A percentile compares a stretch with the other conserved stretches of the same genome.
Conservation (phyloP, 1,139 yeast species). For the Suhomyces maxii region DNA sequence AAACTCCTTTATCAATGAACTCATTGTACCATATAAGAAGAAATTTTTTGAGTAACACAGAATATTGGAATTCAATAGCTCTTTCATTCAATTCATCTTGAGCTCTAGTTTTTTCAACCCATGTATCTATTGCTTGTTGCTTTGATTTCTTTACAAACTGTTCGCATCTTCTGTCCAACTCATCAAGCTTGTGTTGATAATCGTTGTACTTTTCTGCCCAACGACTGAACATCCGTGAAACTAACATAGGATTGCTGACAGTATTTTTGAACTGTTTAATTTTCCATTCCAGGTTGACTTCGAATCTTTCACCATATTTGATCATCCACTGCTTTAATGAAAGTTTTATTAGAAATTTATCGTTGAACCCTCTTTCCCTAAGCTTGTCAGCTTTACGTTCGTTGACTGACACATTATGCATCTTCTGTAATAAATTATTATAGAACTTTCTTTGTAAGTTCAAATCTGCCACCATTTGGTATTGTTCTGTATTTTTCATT, state of each 20-base stretch:
- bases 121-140: conserved; percentile 12
- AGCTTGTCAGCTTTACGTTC: conserved; percentile 5
- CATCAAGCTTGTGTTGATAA: conserved; percentile 9
- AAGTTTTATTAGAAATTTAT: conserved; percentile 4
- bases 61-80: conserved; percentile 24
- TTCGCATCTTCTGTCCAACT: conserved; percentile 17
- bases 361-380: conserved; percentile 4
- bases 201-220: conserved; percentile 27
- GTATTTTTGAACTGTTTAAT: conserved; percentile 16
- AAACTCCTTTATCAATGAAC: conserved; percentile 22
- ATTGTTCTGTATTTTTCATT: conserved; percentile 1
- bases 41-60: conserved; percentile 28
- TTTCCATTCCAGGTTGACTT: conserved; percentile 16
- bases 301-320: conserved; percentile 17
- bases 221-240: conserved; percentile 13
- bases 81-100: conserved; percentile 7
- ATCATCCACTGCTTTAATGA: conserved; percentile 21
- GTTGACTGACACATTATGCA: neutral
- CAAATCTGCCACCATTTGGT: conserved; percentile 18
- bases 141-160: conserved; percentile 15
- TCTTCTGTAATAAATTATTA: conserved; percentile 9
- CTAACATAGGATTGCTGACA: conserved; percentile 13
- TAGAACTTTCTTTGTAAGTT: conserved; percentile 22
- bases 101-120: conserved; percentile 17
- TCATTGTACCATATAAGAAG: conserved; percentile 38